Evolutionary conservation across 1,284 basidiomycete species (phyloP).

Genomic region (Vanrija humicola): DNA sequence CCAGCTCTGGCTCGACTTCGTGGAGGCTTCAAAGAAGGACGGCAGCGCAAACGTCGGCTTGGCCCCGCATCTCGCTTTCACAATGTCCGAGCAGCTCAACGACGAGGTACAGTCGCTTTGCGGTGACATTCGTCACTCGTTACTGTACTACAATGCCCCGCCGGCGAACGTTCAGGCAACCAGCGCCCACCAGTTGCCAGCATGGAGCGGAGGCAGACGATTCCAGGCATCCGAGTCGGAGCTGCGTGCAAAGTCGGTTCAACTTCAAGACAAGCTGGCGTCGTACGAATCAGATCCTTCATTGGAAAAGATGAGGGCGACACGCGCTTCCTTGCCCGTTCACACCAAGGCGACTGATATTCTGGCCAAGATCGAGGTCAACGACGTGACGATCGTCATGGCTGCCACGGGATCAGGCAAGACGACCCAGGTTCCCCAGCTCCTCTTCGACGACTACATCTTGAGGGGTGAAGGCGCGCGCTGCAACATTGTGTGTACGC

Average conservation of each 20-base stretch:
- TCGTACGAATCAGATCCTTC: constrained; percentile 63
- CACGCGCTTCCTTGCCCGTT: constrained; percentile 69
- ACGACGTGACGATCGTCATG: constrained; percentile 90
- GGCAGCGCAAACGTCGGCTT: constrained; percentile 53
- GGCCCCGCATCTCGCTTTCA: constrained; percentile 68
- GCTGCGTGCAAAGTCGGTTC: constrained; percentile 58
- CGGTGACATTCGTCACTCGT: constrained; percentile 60
- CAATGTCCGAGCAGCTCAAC: constrained; percentile 64
- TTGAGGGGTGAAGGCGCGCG: constrained; percentile 69
- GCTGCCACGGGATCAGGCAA: constrained; percentile 94
- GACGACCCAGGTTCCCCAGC: constrained; percentile 91
- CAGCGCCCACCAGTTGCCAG: constrained; percentile 23
- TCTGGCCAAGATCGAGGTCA: constrained; percentile 65
- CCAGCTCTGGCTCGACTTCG: constrained; percentile 71
- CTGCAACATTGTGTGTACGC: constrained; percentile 92
- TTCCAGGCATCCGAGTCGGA: constrained; percentile 30
- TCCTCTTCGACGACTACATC: constrained; percentile 83
- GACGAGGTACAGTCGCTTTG: constrained; percentile 72
- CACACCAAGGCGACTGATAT: constrained; percentile 63
- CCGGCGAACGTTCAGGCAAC: constrained; percentile 25
- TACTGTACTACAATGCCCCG: constrained; percentile 52
- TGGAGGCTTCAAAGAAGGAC: constrained; percentile 35
- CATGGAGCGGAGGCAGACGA: constrained; percentile 27
- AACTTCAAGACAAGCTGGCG: constrained; percentile 58
- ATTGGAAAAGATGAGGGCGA: constrained; percentile 64